Conservation (phyloP, 2,329 filamentous ascomycete genomes). For the Orbilia brochopaga region DNA sequence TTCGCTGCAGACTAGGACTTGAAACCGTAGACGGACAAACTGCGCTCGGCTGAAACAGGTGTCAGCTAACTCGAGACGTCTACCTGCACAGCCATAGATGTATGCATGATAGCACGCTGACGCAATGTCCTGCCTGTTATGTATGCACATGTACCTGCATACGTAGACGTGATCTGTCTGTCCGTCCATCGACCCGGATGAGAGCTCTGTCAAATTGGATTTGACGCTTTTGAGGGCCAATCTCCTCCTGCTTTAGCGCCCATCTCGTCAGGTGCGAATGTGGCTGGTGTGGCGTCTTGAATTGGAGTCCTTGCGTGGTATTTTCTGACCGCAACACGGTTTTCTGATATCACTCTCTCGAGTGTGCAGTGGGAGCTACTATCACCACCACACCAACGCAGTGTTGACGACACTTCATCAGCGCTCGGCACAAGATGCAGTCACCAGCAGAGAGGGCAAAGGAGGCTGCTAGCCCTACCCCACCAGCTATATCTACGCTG, state of each 20-base stretch:
- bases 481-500: conserved; percentile 15
- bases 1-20: no score
- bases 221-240: neutral
- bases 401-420: no score
- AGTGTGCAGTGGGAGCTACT: no score
- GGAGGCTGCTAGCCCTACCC: neutral
- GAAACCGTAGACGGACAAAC: neutral
- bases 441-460: conserved; percentile 7
- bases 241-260: no score
- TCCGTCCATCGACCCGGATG: neutral
- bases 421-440: conserved; percentile 6
- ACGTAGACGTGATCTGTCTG: no score
- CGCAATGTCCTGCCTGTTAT: no score
- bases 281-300: neutral
- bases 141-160: no score
- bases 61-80: neutral
- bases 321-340: conserved; percentile 24
- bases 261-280: no score
- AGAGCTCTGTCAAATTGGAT: neutral
- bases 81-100: no score
- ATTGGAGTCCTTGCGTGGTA: conserved; percentile 22
- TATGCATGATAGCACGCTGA: no score
- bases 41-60: neutral
- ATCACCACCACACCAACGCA: no score
- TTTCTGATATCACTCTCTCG: no score